These are phyloP conservation scores for Epichloe brachyelytri DNA, from an alignment of 2,329 filamentous ascomycete genomes.

Conservation along the genomic window DNA sequence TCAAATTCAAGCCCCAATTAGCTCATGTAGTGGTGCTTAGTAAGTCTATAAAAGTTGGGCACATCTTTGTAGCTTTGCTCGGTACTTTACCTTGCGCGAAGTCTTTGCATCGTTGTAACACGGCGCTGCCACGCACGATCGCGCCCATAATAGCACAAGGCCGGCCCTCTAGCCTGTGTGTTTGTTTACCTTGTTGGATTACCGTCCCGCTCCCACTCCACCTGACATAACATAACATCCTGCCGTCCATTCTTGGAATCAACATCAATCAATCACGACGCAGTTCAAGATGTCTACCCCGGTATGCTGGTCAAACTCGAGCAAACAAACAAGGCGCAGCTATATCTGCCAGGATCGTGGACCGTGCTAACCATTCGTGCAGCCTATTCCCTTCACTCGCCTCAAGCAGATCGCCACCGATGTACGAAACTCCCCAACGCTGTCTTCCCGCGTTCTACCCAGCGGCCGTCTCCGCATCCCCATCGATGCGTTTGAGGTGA, in stretches of 20 bases:
- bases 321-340: not conserved
- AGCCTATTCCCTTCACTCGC: slow-evolving; percentile 66
- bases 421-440: slow-evolving; percentile 37
- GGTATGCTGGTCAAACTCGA: slow-evolving; percentile 13
- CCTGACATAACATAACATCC: not conserved
- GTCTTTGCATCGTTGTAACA: no score
- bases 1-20: no score
- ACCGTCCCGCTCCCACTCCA: not conserved
- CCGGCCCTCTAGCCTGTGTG: not conserved
- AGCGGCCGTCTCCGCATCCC: not conserved
- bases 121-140: not conserved
- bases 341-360: not conserved
- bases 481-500: not conserved
- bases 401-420: slow-evolving; percentile 78
- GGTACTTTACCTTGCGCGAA: no score
- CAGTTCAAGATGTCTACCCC: slow-evolving; percentile 25
- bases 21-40: not conserved
- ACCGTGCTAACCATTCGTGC: slow-evolving; percentile 1
- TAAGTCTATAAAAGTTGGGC: not conserved
- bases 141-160: not conserved
- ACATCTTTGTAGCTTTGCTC: not conserved
- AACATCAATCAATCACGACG: slow-evolving; percentile 3
- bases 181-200: slow-evolving; percentile 1
- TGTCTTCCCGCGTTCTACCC: not conserved
- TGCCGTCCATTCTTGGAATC: not conserved